Evolutionary conservation across 768 basidiomycete genomes (phyloP), one percentile per base, ranked within the genome.

Genomic region (Leccinum sublutescens): DNA sequence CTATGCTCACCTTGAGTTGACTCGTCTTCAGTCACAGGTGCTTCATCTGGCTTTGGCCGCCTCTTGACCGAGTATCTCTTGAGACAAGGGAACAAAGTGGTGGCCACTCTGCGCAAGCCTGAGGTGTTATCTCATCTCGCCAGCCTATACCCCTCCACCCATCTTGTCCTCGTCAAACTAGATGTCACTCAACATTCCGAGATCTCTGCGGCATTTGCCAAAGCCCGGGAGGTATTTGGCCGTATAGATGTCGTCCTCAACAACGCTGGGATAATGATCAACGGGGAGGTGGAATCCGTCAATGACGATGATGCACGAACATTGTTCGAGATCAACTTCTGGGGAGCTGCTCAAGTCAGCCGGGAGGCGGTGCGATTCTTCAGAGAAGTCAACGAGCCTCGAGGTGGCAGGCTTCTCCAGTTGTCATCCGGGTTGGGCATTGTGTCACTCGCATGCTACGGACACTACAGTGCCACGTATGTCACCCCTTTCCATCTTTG

Each of bases 41-140:
- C 48, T 49, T 49, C 48, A 17, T 50, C 49, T 15, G 21, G 49
- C 7, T 50, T 25, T 27, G 80, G 80, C 14, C 73, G 68, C n/a
- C n/a, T 56, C 33, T 58, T 76, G 53, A 71, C 72, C 21, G 72
- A 76, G 56, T 45, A 57, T 19, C 74, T 71, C 49, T 69, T 80
- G 25, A 34, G 59, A 25, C 65, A 65, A 17, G 79, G 76, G 4
- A 68, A 78, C 34, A 75, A 57, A 33, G 78, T 72, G 23, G 72
- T 80, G 52, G 80, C 82, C 4, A 80, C 80, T 40, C 68, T 79
- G 25, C 78, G 79, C 54, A 76, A 66, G 58, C 79, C 79, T 2
- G 71, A 65, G 15, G 64, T 53, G 14, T 65, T 80, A 43, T 57
- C 63, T 11, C 65, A 73, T 19, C 76, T 74, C 15, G 54, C 52